Evolutionary conservation across 306 rosid species (phyloP).

Genomic region (Pterocarpus macrocarpus): DNA sequence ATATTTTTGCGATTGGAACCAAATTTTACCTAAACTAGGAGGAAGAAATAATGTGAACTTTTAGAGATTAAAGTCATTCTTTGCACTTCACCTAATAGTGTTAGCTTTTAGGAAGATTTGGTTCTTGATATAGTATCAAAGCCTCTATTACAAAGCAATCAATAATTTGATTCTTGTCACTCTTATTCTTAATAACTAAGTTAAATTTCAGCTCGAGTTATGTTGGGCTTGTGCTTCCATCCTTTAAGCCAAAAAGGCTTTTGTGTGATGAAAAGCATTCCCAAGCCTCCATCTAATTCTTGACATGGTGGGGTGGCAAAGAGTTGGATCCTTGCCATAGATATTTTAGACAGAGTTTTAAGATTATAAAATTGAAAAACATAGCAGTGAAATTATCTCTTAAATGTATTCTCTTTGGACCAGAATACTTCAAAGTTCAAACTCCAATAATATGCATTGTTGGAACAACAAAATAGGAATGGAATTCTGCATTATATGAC

Average conservation of each 20-base stretch:
- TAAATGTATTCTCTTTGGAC: background rate
- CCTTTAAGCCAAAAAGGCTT: slow-evolving; percentile 18
- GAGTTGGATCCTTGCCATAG: background rate
- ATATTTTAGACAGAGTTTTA: background rate
- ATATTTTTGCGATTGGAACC: too few species aligned
- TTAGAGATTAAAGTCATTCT: background rate
- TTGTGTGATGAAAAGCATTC: background rate
- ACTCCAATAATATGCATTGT: background rate
- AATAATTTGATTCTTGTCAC: too few species aligned
- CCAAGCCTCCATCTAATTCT: background rate
- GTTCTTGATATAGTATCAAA: too few species aligned
- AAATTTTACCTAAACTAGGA: background rate
- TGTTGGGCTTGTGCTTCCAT: background rate
- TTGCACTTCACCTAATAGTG: background rate
- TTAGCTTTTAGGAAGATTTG: background rate
- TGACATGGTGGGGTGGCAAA: background rate
- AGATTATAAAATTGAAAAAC: background rate
- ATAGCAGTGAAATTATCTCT: slow-evolving; percentile 14
- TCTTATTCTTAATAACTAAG: too few species aligned
- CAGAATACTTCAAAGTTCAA: background rate
- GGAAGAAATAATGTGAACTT: background rate
- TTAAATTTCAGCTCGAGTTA: too few species aligned
- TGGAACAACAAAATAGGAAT: background rate
- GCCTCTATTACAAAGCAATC: too few species aligned
- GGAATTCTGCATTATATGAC: background rate